Evolutionary conservation across 164 flowering plant species (phyloP), one percentile per base, ranked within the genome.

Genomic region (Vitis cinerea): DNA sequence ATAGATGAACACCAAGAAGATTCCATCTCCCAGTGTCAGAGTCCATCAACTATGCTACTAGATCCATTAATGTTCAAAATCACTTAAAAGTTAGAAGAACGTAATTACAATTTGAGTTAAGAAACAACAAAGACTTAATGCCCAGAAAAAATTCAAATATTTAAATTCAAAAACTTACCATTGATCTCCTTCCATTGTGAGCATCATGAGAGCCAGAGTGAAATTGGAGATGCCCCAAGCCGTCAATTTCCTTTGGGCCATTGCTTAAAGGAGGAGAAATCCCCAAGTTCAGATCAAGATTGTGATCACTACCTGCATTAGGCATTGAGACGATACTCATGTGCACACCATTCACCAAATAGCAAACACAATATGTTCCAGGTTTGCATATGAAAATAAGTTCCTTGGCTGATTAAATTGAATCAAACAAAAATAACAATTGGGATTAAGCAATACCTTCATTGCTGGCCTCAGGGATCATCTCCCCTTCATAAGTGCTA

Each of bases 211-310:
- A 77, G 66, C 60, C 68, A 67, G 64, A 68, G 11, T 74, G 72
- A 67, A 78, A 72, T 59, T 72, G 81, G 53, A 70, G 66, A 61
- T 63, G 74, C 27, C 74, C 74, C 50, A 66, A 69, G 50, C 51
- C 54, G 16, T 77, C 75, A 27, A 44, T 75, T 51, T 69, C 83
- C 64, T 77, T 84, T 37, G 77, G 64, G 50, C 61, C 72, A 68
- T 74, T 77, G 51, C 69, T 68, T 44, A 63, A 70, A 59, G 87
- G 83, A 23, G 81, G 73, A 52, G 93, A 86, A 57, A 89, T 86
- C 44, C 94, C 92, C 74, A 91, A 74, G 78, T 87, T 89, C 72
- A 91, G 83, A 77, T 91, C 94, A 72, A 91, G 92, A 66, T 84
- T 77, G 71, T 81, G 72, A 57, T 64, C 71, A 60, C 66, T 52